These are phyloP conservation scores for Stephania yunnanensis DNA, from an alignment of 164 flowering plant genomes.

Conservation along the genomic window DNA sequence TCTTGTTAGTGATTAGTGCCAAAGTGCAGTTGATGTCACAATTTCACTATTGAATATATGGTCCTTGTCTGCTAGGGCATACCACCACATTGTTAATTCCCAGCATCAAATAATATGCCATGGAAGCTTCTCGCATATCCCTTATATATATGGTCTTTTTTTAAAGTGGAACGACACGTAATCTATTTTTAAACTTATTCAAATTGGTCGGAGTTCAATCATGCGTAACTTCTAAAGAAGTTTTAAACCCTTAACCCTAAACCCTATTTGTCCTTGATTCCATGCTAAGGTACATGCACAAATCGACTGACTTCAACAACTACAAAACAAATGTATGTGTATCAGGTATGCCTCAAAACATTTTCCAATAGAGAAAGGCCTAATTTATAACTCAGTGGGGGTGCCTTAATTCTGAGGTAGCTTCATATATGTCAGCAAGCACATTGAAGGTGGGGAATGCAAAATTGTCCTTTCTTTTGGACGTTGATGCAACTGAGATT, in stretches of 20 bases:
- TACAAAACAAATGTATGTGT: no score
- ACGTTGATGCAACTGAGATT: not conserved
- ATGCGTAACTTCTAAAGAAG: no score
- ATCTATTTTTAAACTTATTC: not conserved
- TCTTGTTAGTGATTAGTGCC: not conserved
- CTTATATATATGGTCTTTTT: not conserved
- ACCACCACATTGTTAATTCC: not conserved
- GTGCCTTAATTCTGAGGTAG: no score
- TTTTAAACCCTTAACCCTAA: no score
- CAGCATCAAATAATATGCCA: not conserved
- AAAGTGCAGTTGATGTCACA: slow-evolving; percentile 2
- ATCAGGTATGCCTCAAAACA: no score
- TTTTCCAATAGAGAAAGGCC: no score
- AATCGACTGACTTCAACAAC: no score
- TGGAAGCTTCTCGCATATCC: not conserved
- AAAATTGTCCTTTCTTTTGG: not conserved
- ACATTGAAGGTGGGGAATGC: not conserved
- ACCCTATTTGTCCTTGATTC: no score
- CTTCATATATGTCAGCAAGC: not conserved
- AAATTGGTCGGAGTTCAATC: no score
- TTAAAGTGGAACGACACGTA: not conserved
- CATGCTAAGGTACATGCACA: no score
- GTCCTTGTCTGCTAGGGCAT: not conserved
- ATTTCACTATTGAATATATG: not conserved
- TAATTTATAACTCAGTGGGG: no score